Conservation (phyloP, 1,139 yeast species). For the Spencermartinsiella ligniputridi region DNA sequence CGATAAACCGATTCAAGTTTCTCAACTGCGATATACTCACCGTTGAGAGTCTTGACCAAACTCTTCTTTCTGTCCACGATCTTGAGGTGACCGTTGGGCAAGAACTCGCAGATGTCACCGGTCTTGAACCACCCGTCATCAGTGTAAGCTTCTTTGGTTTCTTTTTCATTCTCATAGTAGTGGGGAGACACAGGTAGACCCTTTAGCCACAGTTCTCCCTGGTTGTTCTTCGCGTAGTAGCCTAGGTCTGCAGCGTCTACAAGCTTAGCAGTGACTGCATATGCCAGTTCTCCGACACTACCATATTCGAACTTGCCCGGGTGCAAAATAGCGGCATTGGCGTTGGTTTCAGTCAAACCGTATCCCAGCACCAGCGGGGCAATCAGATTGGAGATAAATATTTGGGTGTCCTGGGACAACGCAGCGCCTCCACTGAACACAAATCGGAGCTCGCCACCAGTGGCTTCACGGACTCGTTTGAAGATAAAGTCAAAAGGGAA, state of each 20-base stretch:
- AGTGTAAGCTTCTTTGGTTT: slow-evolving; percentile 72
- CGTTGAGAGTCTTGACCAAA: slow-evolving; percentile 90
- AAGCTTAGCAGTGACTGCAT: slow-evolving; percentile 81
- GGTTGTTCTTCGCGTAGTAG: slow-evolving; percentile 82
- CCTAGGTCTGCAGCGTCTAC: slow-evolving; percentile 92
- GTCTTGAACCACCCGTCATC: slow-evolving; percentile 93
- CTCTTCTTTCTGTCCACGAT: slow-evolving; percentile 95
- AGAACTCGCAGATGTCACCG: slow-evolving; percentile 97
- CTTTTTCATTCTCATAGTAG: slow-evolving; percentile 79
- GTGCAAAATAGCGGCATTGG: slow-evolving; percentile 71
- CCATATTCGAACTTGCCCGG: slow-evolving; percentile 65
- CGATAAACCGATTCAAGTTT: slow-evolving; percentile 80
- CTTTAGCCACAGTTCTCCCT: slow-evolving; percentile 83
- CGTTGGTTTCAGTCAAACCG: slow-evolving; percentile 95
- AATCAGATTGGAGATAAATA: slow-evolving; percentile 67
- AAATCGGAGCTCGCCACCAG: slow-evolving; percentile 80
- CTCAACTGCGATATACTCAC: slow-evolving; percentile 97
- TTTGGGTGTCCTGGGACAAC: slow-evolving; percentile 79
- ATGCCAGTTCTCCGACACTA: slow-evolving; percentile 76
- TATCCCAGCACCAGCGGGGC: slow-evolving; percentile 94
- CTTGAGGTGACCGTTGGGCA: slow-evolving; percentile 68
- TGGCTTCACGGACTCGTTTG: slow-evolving; percentile 86
- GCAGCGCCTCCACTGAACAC: slow-evolving; percentile 95
- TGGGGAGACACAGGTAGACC: slow-evolving; percentile 72
- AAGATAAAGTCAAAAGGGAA: slow-evolving; percentile 63